Evolutionary conservation across 2,329 filamentous ascomycete genomes (phyloP), one percentile per base, ranked within the genome.

Genomic region (Fusarium sp.): DNA sequence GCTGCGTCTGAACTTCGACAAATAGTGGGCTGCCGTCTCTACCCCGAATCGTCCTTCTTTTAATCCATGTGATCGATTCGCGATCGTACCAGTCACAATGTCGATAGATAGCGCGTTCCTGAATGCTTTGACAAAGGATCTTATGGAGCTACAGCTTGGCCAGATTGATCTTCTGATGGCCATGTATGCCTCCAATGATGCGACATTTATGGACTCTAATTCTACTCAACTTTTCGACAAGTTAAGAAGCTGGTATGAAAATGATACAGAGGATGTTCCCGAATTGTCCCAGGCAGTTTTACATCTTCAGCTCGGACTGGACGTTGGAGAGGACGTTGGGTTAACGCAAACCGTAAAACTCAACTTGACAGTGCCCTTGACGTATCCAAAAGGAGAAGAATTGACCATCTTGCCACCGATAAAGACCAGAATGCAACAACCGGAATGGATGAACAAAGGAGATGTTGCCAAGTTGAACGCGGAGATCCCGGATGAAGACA

Each of bases 371-470:
- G 63, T 81, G 2, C 80, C 81, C 0, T 56, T 82, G 17, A 42
- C 61, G 7, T 58, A 58, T 14, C 42, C 65, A 27, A 50, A 5
- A 18, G 47, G 51, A 1, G 51, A 43, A 3, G 21, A 25, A 4
- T 15, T 14, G 4, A 55, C 69, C 0, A 81, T 85, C 15, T 73
- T 82, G 2, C 83, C 84, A 2, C 71, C 76, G 6, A 74, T 81
- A 4, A 77, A 71, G n/a, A 76, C 81, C 11, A 78, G 80, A 6
- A 69, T 85, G 11, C 81, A 82, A 9, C 84, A 86, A 42, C 83
- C 85, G 2, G 70, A 75, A 0, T 87, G 85, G 85, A 80, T 87
- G 75, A 85, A 79, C 56, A 85, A 82, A 68, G 81, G 82, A 9
- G 80, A 85, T 21, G 71, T 81, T 0, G 74, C 79, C 0, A 65